phyloP scores from a whole-genome alignment of 2,329 filamentous ascomycete species.

The Stemphylium vesicarium region DNA sequence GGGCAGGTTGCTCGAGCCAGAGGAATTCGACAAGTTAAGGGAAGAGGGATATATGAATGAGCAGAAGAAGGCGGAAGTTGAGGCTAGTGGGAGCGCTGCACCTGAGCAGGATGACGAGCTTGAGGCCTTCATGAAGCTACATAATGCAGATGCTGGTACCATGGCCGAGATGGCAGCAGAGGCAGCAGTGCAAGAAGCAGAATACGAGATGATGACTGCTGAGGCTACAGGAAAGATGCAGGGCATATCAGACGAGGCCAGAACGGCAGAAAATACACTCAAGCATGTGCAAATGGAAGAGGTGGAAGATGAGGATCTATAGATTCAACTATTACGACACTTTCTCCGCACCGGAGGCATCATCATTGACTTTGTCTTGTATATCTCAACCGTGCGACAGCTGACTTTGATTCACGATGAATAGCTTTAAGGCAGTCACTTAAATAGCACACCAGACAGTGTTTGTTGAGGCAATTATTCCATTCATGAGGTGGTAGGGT shows the following conservation, averaged over 20 bases:
- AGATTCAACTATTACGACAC: not conserved
- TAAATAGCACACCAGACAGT: not conserved
- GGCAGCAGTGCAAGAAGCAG: constrained; percentile 47
- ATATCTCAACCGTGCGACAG: too few relatives aligned
- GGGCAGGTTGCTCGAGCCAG: constrained; percentile 54
- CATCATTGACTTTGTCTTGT: not conserved
- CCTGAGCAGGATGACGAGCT: constrained; percentile 30
- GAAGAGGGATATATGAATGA: constrained; percentile 62
- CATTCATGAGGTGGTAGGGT: constrained; percentile 25
- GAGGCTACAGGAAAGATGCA: constrained; percentile 43
- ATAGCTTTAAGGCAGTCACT: not conserved
- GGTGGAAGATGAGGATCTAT: constrained; percentile 53
- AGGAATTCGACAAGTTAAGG: constrained; percentile 64
- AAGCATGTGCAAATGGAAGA: constrained; percentile 55
- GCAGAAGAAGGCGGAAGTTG: constrained; percentile 46
- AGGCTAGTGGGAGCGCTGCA: constrained; percentile 13
- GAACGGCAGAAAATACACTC: constrained; percentile 44
- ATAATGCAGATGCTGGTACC: constrained; percentile 22
- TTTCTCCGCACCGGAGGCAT: not conserved
- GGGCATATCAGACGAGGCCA: constrained; percentile 39
- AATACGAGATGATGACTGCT: constrained; percentile 49
- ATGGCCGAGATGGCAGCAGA: constrained; percentile 41
- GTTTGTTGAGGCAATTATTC: constrained; percentile 9
- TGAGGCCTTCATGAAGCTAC: constrained; percentile 38
- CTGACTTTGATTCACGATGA: not conserved